Evolutionary conservation across 805 yeast species (phyloP).

Genomic region (Priceomyces medius): DNA sequence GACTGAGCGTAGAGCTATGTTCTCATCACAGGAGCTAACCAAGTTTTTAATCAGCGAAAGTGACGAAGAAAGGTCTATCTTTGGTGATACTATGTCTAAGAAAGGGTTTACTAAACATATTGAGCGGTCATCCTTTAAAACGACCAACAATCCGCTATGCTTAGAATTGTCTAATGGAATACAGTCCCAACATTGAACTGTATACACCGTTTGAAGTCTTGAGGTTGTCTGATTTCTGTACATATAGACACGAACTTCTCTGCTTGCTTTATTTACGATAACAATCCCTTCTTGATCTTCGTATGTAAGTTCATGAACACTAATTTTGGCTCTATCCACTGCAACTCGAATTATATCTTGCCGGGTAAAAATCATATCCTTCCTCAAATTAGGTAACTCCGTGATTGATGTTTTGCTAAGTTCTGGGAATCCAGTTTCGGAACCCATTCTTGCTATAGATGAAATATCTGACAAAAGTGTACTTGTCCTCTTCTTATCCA

Average conservation of each 20-base stretch:
- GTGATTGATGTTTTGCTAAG: slow-evolving; percentile 17
- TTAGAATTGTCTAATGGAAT: slow-evolving; percentile 30
- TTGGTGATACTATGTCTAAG: slow-evolving; percentile 44
- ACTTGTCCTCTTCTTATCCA: slow-evolving; percentile 46
- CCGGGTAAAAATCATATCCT: slow-evolving; percentile 70
- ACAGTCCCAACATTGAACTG: slow-evolving; percentile 35
- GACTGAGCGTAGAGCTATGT: slow-evolving; percentile 23
- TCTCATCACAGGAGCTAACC: slow-evolving; percentile 27
- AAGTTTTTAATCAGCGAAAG: slow-evolving; percentile 21
- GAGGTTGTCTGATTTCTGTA: slow-evolving; percentile 41
- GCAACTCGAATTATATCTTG: slow-evolving; percentile 44
- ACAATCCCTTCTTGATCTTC: slow-evolving; percentile 63
- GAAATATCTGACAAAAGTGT: slow-evolving; percentile 42
- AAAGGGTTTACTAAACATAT: slow-evolving; percentile 56
- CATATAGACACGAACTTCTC: slow-evolving; percentile 50
- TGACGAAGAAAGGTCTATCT: slow-evolving; percentile 17
- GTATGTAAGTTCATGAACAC: slow-evolving; percentile 35
- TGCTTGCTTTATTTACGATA: slow-evolving; percentile 43
- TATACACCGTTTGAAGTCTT: slow-evolving; percentile 30
- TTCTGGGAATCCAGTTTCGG: slow-evolving; percentile 32
- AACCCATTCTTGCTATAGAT: slow-evolving; percentile 45
- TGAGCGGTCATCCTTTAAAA: slow-evolving; percentile 35
- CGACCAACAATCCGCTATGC: slow-evolving; percentile 46
- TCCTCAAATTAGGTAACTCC: slow-evolving; percentile 44
- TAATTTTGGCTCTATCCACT: slow-evolving; percentile 22